Evolutionary conservation across 2,329 filamentous ascomycete genomes (phyloP).

Genomic region (Lachnellula suecica): DNA sequence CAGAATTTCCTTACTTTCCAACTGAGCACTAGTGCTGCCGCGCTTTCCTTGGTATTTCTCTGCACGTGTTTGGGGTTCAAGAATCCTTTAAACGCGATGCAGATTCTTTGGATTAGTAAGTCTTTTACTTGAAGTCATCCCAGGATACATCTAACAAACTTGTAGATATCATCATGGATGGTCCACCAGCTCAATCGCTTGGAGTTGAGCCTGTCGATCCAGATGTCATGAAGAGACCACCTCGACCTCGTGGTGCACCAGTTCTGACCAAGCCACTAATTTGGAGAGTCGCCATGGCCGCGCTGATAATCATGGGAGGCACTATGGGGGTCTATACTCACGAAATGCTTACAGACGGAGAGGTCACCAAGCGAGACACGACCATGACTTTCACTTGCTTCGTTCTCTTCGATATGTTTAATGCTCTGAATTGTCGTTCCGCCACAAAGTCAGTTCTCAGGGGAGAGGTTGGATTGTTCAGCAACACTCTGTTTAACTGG

Average conservation of each 20-base stretch:
- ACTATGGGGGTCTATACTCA: conserved; percentile 88
- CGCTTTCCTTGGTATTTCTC: conserved; percentile 84
- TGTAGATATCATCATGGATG: conserved; percentile 98
- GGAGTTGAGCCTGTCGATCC: conserved; percentile 94
- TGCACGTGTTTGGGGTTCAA: conserved; percentile 92
- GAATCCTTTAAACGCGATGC: conserved; percentile 97
- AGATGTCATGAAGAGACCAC: conserved; percentile 88
- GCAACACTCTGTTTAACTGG: conserved; percentile 95
- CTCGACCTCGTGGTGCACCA: conserved; percentile 80
- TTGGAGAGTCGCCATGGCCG: conserved; percentile 81
- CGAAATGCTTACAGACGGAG: conserved; percentile 82
- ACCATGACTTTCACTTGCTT: conserved; percentile 99
- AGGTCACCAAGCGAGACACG: conserved; percentile 88
- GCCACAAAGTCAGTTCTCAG: conserved; percentile 86
- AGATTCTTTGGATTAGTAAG: conserved; percentile 99
- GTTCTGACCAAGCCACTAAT: conserved; percentile 87
- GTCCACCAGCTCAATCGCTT: conserved; percentile 92
- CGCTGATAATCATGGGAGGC: conserved; percentile 85
- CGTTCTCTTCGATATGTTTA: conserved; percentile 99
- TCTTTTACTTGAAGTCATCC: conserved; percentile 23
- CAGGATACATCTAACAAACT: neutral
- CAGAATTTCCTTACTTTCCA: conserved; percentile 99
- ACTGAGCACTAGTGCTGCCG: conserved; percentile 92
- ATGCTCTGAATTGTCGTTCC: conserved; percentile 88
- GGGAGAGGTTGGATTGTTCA: conserved; percentile 79